Base-by-base conservation (phyloP, 2,329 filamentous ascomycete species). In the Ceratocystis lukuohia region DNA sequence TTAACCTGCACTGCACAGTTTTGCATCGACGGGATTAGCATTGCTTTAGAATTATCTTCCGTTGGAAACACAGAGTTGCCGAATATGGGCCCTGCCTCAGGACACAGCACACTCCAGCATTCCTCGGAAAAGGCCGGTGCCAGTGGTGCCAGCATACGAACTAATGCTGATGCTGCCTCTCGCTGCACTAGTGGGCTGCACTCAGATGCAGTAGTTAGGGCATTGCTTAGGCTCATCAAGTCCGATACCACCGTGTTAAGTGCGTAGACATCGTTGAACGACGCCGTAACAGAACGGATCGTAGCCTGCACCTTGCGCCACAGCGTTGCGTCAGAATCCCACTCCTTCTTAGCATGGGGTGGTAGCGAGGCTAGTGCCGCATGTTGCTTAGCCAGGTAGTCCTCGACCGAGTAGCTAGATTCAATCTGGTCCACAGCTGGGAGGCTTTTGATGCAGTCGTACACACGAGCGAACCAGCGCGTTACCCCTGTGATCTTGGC, bases 221-320 rank as follows among this genome's bases (percentile, higher is more conserved):
- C 75, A 73, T 96, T 96, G 3, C 89, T 92, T 17, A 96, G 79
- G 53, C 83, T 84, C 81, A 91, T 96, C 15, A 96, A 79, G 71
- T 93, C 88, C 1, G 89, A 94, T 20, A 96, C 82, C 7, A 89
- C 81, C 0, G 90, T 95, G 76, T 96, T 96, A 65, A 96, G 80
- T 0, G 88, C 81, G 73, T 91, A 88, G 0, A 91, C 85, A 63
- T 83, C 81, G 25, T 86, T 80, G 71, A 91, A 87, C 1, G 88
- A 87, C 5, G 80, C 77, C 0, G 85, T 88, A 66, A 92, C 84
- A 5, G 82, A 87, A 2, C 75, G 73, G 65, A 94, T 86, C 3
- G 86, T 86, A 59, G 80, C 76, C 72, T 95, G 88, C 0, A 87
- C 82, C 15, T 82, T 77, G 30, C 86, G 80, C 80, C 89, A 87